Evolutionary conservation across 306 rosid species (phyloP).

Genomic region (Chamaecrista fasciculata): DNA sequence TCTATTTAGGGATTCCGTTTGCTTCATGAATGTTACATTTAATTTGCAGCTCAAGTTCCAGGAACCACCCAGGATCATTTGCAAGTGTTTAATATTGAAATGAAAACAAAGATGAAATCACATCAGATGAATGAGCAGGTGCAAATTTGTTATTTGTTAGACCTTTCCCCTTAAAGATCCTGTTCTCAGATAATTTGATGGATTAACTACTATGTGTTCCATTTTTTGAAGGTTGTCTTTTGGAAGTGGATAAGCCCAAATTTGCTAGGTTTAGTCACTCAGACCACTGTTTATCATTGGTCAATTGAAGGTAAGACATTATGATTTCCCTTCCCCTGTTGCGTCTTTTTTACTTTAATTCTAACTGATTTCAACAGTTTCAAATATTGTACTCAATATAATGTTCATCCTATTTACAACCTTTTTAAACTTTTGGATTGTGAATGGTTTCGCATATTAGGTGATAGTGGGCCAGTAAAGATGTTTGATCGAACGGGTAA

Average conservation of each 20-base stretch:
- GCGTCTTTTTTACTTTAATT: slow-evolving; percentile 1
- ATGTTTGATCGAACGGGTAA: slow-evolving; percentile 74
- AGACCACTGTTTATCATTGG: slow-evolving; percentile 74
- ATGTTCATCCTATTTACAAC: neutral
- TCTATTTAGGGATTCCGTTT: neutral
- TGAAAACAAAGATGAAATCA: slow-evolving; percentile 66
- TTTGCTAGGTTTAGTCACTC: slow-evolving; percentile 64
- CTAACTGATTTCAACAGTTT: neutral
- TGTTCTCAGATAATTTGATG: slow-evolving; percentile 1
- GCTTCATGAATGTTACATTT: slow-evolving; percentile 1
- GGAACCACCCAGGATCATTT: slow-evolving; percentile 84
- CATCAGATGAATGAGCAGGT: slow-evolving; percentile 88
- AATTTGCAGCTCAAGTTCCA: slow-evolving; percentile 65
- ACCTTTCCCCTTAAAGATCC: neutral
- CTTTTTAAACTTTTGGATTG: neutral
- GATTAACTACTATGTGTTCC: slow-evolving; percentile 1
- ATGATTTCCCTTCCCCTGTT: slow-evolving; percentile 4
- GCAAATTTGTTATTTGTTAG: slow-evolving; percentile 19
- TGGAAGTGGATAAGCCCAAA: slow-evolving; percentile 81
- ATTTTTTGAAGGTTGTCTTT: slow-evolving; percentile 58
- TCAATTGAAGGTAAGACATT: slow-evolving; percentile 55
- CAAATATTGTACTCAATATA: neutral
- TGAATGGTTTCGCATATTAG: slow-evolving; percentile 31
- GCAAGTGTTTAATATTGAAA: slow-evolving; percentile 73
- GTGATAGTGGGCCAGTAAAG: slow-evolving; percentile 71